Conservation (phyloP, 2,329 filamentous ascomycete species). For the Colletotrichum truncatum region DNA sequence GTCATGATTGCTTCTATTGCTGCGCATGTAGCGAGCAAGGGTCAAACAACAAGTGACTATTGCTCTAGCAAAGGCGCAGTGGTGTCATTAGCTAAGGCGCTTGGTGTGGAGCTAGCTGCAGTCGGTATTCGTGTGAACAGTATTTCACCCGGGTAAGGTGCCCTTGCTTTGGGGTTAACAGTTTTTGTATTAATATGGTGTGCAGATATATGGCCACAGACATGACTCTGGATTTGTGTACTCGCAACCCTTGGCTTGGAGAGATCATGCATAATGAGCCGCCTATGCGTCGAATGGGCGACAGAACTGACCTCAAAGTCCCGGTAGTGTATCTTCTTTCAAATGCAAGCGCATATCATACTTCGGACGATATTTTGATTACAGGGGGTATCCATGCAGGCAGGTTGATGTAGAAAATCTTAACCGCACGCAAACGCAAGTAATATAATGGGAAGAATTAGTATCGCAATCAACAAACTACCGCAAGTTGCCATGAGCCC, state of each 20-base stretch:
- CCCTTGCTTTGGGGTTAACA: too few relatives aligned
- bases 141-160: slow-evolving; percentile 43
- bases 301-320: slow-evolving; percentile 47
- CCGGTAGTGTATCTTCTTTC: slow-evolving; percentile 50
- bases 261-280: slow-evolving; percentile 48
- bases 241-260: slow-evolving; percentile 37
- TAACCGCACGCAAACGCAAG: too few relatives aligned
- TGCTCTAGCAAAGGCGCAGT: slow-evolving; percentile 57
- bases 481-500: too few relatives aligned
- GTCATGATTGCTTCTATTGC: slow-evolving; percentile 44
- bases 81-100: slow-evolving; percentile 50
- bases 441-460: not conserved
- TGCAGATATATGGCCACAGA: slow-evolving; percentile 43
- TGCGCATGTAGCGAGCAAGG: slow-evolving; percentile 40
- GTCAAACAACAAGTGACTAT: slow-evolving; percentile 46
- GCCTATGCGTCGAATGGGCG: slow-evolving; percentile 48
- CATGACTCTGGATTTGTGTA: slow-evolving; percentile 42
- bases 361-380: slow-evolving; percentile 47
- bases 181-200: not conserved
- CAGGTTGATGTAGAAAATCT: slow-evolving; percentile 2
- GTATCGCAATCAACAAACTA: not conserved
- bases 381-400: slow-evolving; percentile 46
- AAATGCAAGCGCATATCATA: slow-evolving; percentile 51
- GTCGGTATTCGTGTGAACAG: slow-evolving; percentile 40
- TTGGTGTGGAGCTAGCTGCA: slow-evolving; percentile 40